phyloP scores from a whole-genome alignment of 2,329 filamentous ascomycete genomes.

The Cryphonectria naterciae region DNA sequence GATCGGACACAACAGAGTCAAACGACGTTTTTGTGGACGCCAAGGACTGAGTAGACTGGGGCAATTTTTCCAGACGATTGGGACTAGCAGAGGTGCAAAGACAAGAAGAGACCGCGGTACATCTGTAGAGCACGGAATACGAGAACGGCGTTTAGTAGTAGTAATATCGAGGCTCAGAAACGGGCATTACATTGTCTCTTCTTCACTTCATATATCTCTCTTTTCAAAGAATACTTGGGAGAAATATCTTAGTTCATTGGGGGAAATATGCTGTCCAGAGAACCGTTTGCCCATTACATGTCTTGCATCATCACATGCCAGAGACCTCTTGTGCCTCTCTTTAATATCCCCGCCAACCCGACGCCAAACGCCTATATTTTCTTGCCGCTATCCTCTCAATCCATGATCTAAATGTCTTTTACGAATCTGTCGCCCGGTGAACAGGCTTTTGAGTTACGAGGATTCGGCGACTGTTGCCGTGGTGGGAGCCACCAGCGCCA shows the following conservation, averaged over 20 bases:
- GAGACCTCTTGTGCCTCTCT: neutral
- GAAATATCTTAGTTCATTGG: neutral
- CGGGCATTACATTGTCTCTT: conserved; percentile 6
- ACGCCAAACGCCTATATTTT: conserved; percentile 16
- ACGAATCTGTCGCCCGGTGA: neutral
- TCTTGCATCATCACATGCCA: neutral
- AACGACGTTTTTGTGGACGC: conserved; percentile 48
- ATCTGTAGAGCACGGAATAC: conserved; percentile 13
- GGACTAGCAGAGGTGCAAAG: neutral
- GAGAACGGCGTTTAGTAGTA: conserved; percentile 4
- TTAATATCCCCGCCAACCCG: neutral
- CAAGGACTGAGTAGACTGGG: conserved; percentile 32
- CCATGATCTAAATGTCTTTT: neutral
- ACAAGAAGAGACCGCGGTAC: neutral
- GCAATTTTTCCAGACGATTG: neutral
- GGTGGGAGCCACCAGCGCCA: neutral
- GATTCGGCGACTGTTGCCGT: neutral
- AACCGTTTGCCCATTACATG: neutral
- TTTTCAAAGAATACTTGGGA: conserved; percentile 1
- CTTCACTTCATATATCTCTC: neutral
- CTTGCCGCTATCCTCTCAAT: neutral
- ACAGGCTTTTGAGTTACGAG: neutral
- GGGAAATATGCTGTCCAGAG: neutral
- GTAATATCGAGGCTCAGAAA: conserved; percentile 1
- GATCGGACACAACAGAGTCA: conserved; percentile 42